Conservation (phyloP, 2,329 filamentous ascomycete species). For the Colletotrichum somersetense region DNA sequence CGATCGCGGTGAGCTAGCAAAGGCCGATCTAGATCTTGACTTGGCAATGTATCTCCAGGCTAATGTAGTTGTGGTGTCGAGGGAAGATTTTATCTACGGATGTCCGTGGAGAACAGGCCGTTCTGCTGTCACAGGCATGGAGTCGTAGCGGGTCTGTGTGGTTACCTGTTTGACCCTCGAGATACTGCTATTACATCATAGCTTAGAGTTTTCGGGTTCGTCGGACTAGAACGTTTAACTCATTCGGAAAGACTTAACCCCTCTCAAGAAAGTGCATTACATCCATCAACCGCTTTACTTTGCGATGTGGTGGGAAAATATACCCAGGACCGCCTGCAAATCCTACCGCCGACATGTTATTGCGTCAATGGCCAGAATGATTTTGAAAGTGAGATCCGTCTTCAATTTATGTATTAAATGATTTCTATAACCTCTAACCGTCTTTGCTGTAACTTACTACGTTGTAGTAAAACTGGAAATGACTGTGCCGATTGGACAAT, state of each 20-base stretch:
- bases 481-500: too few relatives aligned
- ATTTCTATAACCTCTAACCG: not conserved
- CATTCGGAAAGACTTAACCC: not conserved
- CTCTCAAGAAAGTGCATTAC: too few relatives aligned
- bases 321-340: too few relatives aligned
- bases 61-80: not conserved
- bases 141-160: slow-evolving; percentile 40
- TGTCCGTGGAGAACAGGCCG: slow-evolving; percentile 29
- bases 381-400: not conserved
- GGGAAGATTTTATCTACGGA: slow-evolving; percentile 26
- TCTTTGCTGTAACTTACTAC: not conserved
- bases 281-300: too few relatives aligned
- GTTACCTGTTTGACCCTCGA: slow-evolving; percentile 18
- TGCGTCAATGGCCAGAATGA: not conserved
- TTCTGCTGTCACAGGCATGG: slow-evolving; percentile 27
- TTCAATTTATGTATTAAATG: not conserved
- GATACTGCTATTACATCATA: slow-evolving; percentile 36
- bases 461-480: not conserved
- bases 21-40: not conserved
- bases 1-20: not conserved
- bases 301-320: too few relatives aligned
- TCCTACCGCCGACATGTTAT: not conserved
- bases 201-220: slow-evolving; percentile 24
- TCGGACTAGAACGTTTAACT: not conserved
- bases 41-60: too few relatives aligned